These are phyloP conservation scores for Apophysomyces sp. DNA, from an alignment of 371 early-diverging fungal genomes.

Conservation along the genomic window DNA sequence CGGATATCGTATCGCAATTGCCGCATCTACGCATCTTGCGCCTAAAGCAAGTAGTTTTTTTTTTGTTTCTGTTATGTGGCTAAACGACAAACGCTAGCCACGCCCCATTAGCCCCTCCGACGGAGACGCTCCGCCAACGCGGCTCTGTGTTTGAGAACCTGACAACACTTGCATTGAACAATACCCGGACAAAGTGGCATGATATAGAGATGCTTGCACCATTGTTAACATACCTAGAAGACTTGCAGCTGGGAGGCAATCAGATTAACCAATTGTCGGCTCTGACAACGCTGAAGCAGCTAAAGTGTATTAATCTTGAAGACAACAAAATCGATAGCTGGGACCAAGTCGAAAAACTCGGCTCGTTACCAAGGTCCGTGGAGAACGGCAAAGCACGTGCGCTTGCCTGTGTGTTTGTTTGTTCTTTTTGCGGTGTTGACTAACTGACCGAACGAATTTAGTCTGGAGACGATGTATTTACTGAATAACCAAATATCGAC, in stretches of 20 bases:
- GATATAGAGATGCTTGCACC: conserved; percentile 45
- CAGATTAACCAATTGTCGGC: conserved; percentile 29
- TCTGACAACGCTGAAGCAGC: conserved; percentile 38
- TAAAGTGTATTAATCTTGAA: conserved; percentile 68
- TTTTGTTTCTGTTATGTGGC: background rate
- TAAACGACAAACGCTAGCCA: background rate
- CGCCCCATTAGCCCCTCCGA: conserved; percentile 3
- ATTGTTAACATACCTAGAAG: conserved; percentile 54
- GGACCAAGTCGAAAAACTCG: conserved; percentile 51
- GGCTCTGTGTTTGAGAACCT: background rate
- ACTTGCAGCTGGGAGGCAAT: conserved; percentile 70
- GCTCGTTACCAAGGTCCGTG: conserved; percentile 45
- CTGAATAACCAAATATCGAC: conserved; percentile 44
- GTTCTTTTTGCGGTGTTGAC: no score
- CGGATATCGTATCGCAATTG: conserved; percentile 59
- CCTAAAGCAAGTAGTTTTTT: conserved; percentile 50
- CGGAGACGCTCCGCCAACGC: background rate
- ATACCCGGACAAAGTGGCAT: conserved; percentile 19
- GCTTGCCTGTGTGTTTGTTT: background rate
- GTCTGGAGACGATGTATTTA: conserved; percentile 46
- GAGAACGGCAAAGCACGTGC: background rate
- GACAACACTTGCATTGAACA: conserved; percentile 23
- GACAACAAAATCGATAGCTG: conserved; percentile 60
- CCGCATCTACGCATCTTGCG: conserved; percentile 56
- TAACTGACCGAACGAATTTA: no score